These are phyloP conservation scores for Amphirosellinia nigrospora DNA, from an alignment of 495 filamentous ascomycete genomes.

Conservation along the genomic window DNA sequence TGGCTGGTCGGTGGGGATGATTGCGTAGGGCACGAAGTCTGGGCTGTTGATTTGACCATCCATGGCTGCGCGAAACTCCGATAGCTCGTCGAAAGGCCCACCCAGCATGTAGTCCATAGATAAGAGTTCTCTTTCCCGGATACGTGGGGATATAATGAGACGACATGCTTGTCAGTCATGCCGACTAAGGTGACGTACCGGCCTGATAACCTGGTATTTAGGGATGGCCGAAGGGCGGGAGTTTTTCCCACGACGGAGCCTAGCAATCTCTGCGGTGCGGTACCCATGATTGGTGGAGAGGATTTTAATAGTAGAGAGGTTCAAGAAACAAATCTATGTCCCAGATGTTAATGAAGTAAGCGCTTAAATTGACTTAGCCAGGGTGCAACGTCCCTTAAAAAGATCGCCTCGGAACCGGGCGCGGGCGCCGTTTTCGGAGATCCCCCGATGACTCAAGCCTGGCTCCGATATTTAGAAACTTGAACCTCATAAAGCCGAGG, in stretches of 20 bases:
- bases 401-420: neutral
- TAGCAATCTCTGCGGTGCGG: conserved; percentile 21
- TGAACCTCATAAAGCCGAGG: neutral
- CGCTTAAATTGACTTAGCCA: neutral
- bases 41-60: conserved; percentile 35
- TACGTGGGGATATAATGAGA: conserved; percentile 48
- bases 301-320: neutral
- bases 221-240: conserved; percentile 35
- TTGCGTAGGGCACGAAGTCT: conserved; percentile 51
- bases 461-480: neutral
- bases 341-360: neutral
- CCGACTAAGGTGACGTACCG: conserved; percentile 48
- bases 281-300: neutral
- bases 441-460: conserved; percentile 1
- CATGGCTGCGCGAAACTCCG: conserved; percentile 41
- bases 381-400: neutral
- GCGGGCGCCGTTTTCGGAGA: conserved; percentile 3
- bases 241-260: conserved; percentile 34
- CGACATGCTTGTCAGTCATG: conserved; percentile 44
- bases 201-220: conserved; percentile 39
- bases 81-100: conserved; percentile 47
- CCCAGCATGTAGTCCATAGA: conserved; percentile 56
- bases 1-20: conserved; percentile 40
- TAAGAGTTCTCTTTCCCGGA: conserved; percentile 42
- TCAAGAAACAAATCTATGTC: neutral